Percentiles rank a stretch among this genome's conserved stretches.
These are phyloP conservation scores for Mixia osmundae DNA, from an alignment of 1,284 basidiomycete species.

Conservation along the genomic window DNA sequence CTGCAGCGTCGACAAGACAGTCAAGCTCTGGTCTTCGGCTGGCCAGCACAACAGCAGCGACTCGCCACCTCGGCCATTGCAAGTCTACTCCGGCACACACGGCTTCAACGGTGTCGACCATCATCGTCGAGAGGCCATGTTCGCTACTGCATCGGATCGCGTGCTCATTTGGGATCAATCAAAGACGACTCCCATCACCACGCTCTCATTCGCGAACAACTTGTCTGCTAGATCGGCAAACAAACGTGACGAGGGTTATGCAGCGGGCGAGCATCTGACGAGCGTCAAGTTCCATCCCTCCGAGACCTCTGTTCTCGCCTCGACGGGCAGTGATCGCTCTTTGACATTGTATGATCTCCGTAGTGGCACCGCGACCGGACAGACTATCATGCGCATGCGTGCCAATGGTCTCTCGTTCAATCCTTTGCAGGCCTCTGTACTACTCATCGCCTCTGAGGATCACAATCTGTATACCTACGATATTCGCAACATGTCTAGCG, in stretches of 20 bases:
- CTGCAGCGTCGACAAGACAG: conserved; percentile 70
- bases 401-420: conserved; percentile 82
- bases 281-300: conserved; percentile 78
- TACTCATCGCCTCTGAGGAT: conserved; percentile 87
- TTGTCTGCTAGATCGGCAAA: conserved; percentile 32
- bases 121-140: conserved; percentile 60
- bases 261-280: conserved; percentile 45
- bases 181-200: conserved; percentile 27
- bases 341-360: conserved; percentile 91
- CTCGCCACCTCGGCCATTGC: conserved; percentile 32
- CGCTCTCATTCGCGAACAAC: conserved; percentile 23
- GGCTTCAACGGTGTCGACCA: conserved; percentile 63
- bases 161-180: conserved; percentile 98
- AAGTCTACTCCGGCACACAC: conserved; percentile 53
- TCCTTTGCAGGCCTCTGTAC: conserved; percentile 72
- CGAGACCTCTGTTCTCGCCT: conserved; percentile 78
- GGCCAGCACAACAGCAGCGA: conserved; percentile 21
- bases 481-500: conserved; percentile 56
- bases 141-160: conserved; percentile 76
- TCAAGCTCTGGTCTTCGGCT: conserved; percentile 89
- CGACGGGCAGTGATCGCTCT: conserved; percentile 78
- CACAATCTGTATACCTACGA: conserved; percentile 98
- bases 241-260: conserved; percentile 2
- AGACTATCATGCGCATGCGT: conserved; percentile 56
- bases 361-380: conserved; percentile 76